Percentiles rank a stretch among this genome's conserved stretches.
Conservation (phyloP, 2,329 filamentous ascomycete species). For the Phaeoacremonium minimum region DNA sequence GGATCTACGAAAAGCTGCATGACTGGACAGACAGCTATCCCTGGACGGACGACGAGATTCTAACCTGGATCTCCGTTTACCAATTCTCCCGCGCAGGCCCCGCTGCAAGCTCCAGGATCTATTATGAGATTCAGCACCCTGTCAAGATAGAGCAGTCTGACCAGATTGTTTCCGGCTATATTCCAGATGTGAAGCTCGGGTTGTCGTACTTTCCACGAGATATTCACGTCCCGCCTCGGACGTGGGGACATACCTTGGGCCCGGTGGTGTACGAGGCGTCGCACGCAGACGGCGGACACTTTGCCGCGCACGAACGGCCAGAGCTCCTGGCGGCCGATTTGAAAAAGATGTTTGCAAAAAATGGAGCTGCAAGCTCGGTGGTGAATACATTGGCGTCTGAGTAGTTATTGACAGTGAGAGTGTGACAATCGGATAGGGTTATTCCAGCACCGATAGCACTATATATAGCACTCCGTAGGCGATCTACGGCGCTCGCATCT, state of each 20-base stretch:
- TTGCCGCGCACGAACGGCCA: conserved; percentile 56
- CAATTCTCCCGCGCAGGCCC: conserved; percentile 67
- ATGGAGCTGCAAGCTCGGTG: conserved; percentile 36
- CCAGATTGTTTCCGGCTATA: background rate
- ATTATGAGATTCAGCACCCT: conserved; percentile 61
- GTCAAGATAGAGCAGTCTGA: too few relatives aligned
- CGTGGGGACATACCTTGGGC: conserved; percentile 56
- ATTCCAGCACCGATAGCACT: too few relatives aligned
- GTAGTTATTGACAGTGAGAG: too few relatives aligned
- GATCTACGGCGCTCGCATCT: too few relatives aligned
- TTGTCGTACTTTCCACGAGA: conserved; percentile 51
- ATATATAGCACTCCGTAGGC: too few relatives aligned
- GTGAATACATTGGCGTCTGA: conserved; percentile 12
- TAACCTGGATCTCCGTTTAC: conserved; percentile 73
- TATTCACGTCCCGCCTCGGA: conserved; percentile 44
- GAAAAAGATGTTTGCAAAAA: conserved; percentile 52
- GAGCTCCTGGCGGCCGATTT: conserved; percentile 48
- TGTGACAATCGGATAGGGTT: too few relatives aligned
- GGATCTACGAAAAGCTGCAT: conserved; percentile 78
- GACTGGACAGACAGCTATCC: conserved; percentile 70
- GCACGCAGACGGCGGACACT: conserved; percentile 53
- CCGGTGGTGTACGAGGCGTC: conserved; percentile 52
- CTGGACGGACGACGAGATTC: conserved; percentile 73
- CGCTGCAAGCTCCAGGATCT: conserved; percentile 63
- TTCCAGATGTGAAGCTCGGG: conserved; percentile 5